phyloP scores from a whole-genome alignment of 2,329 filamentous ascomycete species.

The Fusarium sp. region DNA sequence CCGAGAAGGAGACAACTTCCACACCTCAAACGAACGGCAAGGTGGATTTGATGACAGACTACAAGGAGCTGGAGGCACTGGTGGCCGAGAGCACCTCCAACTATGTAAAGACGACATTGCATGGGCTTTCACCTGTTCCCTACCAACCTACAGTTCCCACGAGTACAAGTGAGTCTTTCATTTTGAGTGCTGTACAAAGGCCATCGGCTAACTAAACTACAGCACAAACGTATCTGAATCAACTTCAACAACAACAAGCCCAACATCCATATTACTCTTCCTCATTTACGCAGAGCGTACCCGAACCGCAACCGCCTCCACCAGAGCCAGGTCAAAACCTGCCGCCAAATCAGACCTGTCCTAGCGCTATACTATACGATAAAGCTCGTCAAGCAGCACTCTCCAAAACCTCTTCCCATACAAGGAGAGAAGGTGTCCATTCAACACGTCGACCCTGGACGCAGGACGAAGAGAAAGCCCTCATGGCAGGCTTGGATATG shows the following conservation, averaged over 20 bases:
- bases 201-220: constrained; percentile 52
- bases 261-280: constrained; percentile 55
- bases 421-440: constrained; percentile 70
- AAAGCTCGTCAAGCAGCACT: constrained; percentile 72
- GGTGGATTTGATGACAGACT: constrained; percentile 56
- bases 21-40: constrained; percentile 52
- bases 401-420: constrained; percentile 69
- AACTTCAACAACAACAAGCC: constrained; percentile 58
- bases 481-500: constrained; percentile 89
- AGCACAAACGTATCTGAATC: constrained; percentile 57
- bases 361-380: constrained; percentile 71
- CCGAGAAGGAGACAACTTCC: constrained; percentile 43
- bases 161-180: constrained; percentile 54
- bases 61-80: constrained; percentile 61
- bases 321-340: constrained; percentile 57
- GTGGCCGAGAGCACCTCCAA: constrained; percentile 63
- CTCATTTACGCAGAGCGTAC: constrained; percentile 54
- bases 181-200: not conserved
- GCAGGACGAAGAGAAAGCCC: constrained; percentile 88
- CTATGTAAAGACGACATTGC: constrained; percentile 62
- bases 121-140: constrained; percentile 60
- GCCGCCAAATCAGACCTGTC: constrained; percentile 70
- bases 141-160: constrained; percentile 61
- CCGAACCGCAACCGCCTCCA: constrained; percentile 54
- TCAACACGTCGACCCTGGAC: constrained; percentile 86